phyloP scores from a whole-genome alignment of 1,284 basidiomycete genomes.

The Cryptococcus wingfieldii region DNA sequence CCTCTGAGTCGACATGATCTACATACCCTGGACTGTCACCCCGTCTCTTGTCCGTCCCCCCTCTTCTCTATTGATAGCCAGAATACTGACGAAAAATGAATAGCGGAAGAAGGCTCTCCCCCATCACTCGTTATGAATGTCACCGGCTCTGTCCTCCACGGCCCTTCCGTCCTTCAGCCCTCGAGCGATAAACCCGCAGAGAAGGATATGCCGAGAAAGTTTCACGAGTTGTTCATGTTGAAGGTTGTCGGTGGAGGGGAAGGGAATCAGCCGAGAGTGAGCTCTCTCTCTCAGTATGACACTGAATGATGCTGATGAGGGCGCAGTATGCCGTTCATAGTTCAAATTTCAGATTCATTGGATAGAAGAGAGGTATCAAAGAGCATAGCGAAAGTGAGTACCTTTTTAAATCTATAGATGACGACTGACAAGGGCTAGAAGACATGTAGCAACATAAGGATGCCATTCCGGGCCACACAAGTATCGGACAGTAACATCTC shows the following conservation, averaged over 20 bases:
- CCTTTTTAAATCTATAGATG: too few species aligned
- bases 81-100: not conserved
- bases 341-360: slow-evolving; percentile 44
- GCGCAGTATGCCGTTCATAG: slow-evolving; percentile 40
- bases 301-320: slow-evolving; percentile 1
- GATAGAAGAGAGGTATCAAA: slow-evolving; percentile 11
- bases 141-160: slow-evolving; percentile 41
- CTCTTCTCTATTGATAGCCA: not conserved
- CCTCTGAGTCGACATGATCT: slow-evolving; percentile 41
- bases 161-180: slow-evolving; percentile 29
- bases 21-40: slow-evolving; percentile 45
- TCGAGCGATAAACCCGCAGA: slow-evolving; percentile 7
- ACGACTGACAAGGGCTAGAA: too few species aligned
- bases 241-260: slow-evolving; percentile 33
- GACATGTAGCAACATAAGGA: too few species aligned
- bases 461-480: too few species aligned
- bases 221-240: slow-evolving; percentile 44
- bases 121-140: slow-evolving; percentile 42
- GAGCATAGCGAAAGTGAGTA: not conserved
- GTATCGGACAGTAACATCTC: too few species aligned
- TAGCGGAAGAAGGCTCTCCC: slow-evolving; percentile 21
- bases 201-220: slow-evolving; percentile 38
- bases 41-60: slow-evolving; percentile 27
- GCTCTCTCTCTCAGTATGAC: not conserved
- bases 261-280: slow-evolving; percentile 42